Evolutionary conservation across 108 stramenopile genomes (phyloP).

Genomic region (Nitzschia putrida): DNA sequence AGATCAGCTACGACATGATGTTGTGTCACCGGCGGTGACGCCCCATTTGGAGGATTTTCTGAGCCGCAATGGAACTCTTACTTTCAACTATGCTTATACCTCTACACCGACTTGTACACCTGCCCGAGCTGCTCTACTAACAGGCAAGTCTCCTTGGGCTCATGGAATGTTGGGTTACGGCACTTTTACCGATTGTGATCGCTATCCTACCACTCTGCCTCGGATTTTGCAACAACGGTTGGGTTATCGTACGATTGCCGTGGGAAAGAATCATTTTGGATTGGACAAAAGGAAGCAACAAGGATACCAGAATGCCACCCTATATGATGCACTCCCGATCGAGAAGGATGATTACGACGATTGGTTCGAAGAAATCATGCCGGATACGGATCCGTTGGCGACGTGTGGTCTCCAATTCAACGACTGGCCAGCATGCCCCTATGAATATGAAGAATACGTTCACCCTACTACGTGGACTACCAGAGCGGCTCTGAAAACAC

Average conservation of each 20-base stretch:
- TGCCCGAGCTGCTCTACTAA: slow-evolving; percentile 37
- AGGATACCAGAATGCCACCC: slow-evolving; percentile 22
- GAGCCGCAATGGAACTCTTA: not conserved
- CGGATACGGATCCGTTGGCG: slow-evolving; percentile 31
- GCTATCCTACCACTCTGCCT: slow-evolving; percentile 43
- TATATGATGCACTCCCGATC: slow-evolving; percentile 36
- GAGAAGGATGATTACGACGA: slow-evolving; percentile 36
- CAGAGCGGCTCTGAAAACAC: slow-evolving; percentile 2
- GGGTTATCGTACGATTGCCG: slow-evolving; percentile 20
- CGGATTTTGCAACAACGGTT: slow-evolving; percentile 2
- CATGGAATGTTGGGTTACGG: slow-evolving; percentile 49
- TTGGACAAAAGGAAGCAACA: slow-evolving; percentile 10
- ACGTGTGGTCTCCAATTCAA: slow-evolving; percentile 41
- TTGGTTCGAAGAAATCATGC: slow-evolving; percentile 21
- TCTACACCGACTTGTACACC: slow-evolving; percentile 52
- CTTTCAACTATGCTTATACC: slow-evolving; percentile 31
- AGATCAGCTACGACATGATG: slow-evolving; percentile 48
- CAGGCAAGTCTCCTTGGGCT: slow-evolving; percentile 41
- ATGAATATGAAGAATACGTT: slow-evolving; percentile 35
- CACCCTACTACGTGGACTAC: slow-evolving; percentile 53
- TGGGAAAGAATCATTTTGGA: slow-evolving; percentile 54
- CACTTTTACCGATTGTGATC: slow-evolving; percentile 5
- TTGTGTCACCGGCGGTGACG: slow-evolving; percentile 20
- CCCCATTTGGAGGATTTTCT: slow-evolving; percentile 24
- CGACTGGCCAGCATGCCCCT: slow-evolving; percentile 38